Evolutionary conservation across 1,284 basidiomycete genomes (phyloP).

Genomic region (Anthracocystis walkeri): DNA sequence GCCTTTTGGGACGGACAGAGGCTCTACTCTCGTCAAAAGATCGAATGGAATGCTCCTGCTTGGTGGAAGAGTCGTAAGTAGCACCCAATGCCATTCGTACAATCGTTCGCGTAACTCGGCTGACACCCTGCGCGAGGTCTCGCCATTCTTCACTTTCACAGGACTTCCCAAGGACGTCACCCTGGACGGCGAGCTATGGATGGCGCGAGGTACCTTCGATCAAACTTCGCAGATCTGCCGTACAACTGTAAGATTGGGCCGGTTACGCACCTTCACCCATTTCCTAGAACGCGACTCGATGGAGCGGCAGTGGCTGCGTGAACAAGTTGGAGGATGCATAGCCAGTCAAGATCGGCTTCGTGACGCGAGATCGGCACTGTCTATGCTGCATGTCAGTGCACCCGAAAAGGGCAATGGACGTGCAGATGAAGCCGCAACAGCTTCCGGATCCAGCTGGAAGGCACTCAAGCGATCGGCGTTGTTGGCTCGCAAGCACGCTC

Average conservation of each 20-base stretch:
- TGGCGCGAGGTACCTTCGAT: constrained; percentile 56
- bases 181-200: constrained; percentile 74
- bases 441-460: constrained; percentile 16
- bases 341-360: constrained; percentile 63
- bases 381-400: neutral
- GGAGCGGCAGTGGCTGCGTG: constrained; percentile 46
- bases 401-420: neutral
- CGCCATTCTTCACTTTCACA: constrained; percentile 52
- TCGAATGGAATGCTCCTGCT: constrained; percentile 75
- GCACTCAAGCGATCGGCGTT: constrained; percentile 15
- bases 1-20: constrained; percentile 76
- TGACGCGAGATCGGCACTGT: constrained; percentile 10
- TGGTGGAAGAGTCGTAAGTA: constrained; percentile 76
- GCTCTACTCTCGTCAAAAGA: constrained; percentile 76
- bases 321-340: constrained; percentile 69
- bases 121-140: neutral
- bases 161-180: constrained; percentile 76
- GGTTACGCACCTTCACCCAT: constrained; percentile 34
- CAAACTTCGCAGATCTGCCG: constrained; percentile 50
- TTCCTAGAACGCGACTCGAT: constrained; percentile 41
- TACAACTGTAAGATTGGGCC: constrained; percentile 53
- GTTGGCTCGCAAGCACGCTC: too few species aligned
- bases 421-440: neutral
- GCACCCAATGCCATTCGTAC: neutral
- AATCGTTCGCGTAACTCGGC: neutral